These are phyloP conservation scores for Dimargaris xerosporica DNA, from an alignment of 192 early-diverging fungal genomes.

Conservation along the genomic window DNA sequence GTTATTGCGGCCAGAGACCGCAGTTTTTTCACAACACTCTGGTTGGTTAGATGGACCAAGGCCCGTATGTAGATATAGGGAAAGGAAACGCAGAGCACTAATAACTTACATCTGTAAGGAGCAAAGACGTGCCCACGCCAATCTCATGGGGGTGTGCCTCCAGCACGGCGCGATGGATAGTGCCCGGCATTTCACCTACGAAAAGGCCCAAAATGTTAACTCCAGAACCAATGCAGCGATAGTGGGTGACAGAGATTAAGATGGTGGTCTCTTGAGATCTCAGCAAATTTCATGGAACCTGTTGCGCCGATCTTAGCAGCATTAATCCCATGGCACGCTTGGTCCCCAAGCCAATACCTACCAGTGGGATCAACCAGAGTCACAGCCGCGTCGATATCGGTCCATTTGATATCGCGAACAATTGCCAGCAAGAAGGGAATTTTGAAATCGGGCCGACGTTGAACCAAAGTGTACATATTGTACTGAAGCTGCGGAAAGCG, in stretches of 20 bases:
- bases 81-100: background rate
- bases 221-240: background rate
- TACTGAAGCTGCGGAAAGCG: slow-evolving; percentile 8
- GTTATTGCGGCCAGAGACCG: background rate
- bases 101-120: slow-evolving; percentile 2
- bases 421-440: slow-evolving; percentile 23
- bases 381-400: slow-evolving; percentile 20
- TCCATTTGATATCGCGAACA: slow-evolving; percentile 20
- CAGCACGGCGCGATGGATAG: slow-evolving; percentile 9
- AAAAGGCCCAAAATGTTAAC: no score
- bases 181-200: slow-evolving; percentile 7
- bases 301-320: no score
- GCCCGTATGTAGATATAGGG: background rate
- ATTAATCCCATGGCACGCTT: no score
- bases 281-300: background rate
- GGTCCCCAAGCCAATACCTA: slow-evolving; percentile 4
- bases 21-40: background rate
- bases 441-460: slow-evolving; percentile 14
- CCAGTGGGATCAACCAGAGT: slow-evolving; percentile 27
- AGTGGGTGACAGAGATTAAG: background rate
- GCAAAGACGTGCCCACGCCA: background rate
- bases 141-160: slow-evolving; percentile 10
- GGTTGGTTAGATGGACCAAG: background rate
- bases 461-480: slow-evolving; percentile 20
- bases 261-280: background rate